phyloP scores from a whole-genome alignment of 441 rosid genomes.

The Bruguiera hainesii region DNA sequence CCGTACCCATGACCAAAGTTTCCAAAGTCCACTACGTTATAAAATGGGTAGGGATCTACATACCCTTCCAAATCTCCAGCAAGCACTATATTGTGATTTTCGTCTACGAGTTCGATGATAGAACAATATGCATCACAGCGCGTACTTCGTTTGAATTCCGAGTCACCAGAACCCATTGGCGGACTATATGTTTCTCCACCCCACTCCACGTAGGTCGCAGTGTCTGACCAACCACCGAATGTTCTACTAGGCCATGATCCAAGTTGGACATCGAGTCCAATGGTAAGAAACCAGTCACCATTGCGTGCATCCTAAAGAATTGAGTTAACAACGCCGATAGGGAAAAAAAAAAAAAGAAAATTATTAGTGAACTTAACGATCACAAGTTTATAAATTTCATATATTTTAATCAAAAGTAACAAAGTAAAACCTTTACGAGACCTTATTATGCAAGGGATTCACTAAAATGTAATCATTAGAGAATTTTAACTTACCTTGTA shows the following conservation, averaged over 20 bases:
- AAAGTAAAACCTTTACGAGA: too few relatives aligned
- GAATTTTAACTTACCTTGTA: too few relatives aligned
- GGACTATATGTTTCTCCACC: conserved; percentile 26
- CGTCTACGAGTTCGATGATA: background rate
- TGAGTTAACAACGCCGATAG: too few relatives aligned
- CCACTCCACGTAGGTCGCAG: conserved; percentile 13
- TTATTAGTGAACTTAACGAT: too few relatives aligned
- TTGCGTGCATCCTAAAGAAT: conserved; percentile 5
- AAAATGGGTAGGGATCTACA: background rate
- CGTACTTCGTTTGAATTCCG: too few relatives aligned
- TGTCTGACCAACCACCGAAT: background rate
- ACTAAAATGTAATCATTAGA: too few relatives aligned
- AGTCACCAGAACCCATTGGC: conserved; percentile 17
- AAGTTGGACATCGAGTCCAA: background rate
- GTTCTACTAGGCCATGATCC: conserved; percentile 23
- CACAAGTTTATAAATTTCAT: too few relatives aligned
- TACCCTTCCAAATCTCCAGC: background rate
- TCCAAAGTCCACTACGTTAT: background rate
- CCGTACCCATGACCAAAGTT: background rate
- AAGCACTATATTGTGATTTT: background rate
- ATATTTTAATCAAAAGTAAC: too few relatives aligned
- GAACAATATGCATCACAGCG: background rate
- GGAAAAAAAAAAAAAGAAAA: too few relatives aligned
- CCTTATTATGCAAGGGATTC: too few relatives aligned
- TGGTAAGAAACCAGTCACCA: conserved; percentile 16